Evolutionary conservation across 2,329 filamentous ascomycete genomes (phyloP).

Genomic region (Westerdykella sp.): DNA sequence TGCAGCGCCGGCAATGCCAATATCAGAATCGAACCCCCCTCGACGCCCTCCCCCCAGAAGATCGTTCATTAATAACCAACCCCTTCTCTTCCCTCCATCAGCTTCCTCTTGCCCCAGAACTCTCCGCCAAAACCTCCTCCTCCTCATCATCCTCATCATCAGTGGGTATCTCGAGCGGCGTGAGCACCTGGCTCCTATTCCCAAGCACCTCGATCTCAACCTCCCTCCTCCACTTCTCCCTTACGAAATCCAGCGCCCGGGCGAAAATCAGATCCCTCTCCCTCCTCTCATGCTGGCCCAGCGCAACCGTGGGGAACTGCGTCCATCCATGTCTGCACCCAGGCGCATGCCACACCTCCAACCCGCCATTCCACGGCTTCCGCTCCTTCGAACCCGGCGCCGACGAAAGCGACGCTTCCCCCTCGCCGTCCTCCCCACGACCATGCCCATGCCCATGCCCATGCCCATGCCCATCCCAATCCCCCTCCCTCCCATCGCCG

Average conservation of each 20-base stretch:
- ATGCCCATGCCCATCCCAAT: conserved; percentile 2
- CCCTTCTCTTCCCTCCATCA: background rate
- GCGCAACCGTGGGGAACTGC: conserved; percentile 36
- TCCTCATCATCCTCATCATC: background rate
- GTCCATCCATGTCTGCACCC: conserved; percentile 39
- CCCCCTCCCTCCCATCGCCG: conserved; percentile 24
- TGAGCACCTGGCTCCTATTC: conserved; percentile 13
- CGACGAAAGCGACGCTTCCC: conserved; percentile 6
- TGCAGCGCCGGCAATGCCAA: too few species aligned
- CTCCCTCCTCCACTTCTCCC: conserved; percentile 30
- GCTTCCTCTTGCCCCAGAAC: background rate
- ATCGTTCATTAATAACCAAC: background rate
- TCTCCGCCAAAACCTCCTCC: background rate
- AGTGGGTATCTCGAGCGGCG: conserved; percentile 16
- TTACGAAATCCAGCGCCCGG: conserved; percentile 33
- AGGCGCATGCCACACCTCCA: conserved; percentile 37
- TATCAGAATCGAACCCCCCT: too few species aligned
- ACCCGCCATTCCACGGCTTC: conserved; percentile 23
- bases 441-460: conserved; percentile 1
- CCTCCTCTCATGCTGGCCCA: conserved; percentile 34
- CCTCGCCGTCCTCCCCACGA: too few species aligned
- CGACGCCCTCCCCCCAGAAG: too few species aligned
- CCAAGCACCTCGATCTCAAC: conserved; percentile 11
- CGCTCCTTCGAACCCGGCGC: conserved; percentile 1
- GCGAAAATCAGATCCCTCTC: conserved; percentile 34